Evolutionary conservation across 805 yeast genomes (phyloP).

Genomic region (Ogataea methanolica): DNA sequence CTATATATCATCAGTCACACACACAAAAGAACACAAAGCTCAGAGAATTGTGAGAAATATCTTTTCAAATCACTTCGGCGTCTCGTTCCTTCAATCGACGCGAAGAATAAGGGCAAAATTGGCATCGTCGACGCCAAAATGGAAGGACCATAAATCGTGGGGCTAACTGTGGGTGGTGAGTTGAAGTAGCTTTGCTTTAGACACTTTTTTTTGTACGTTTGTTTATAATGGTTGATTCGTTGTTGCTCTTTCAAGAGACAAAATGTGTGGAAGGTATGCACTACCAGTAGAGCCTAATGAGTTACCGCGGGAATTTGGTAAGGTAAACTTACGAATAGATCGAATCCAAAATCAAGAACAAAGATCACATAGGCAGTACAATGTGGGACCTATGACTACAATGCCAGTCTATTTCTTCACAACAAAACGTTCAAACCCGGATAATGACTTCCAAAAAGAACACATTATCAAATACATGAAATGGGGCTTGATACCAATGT

Average conservation of each 20-base stretch:
- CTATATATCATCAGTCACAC: too few relatives aligned
- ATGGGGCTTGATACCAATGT: slow-evolving; percentile 76
- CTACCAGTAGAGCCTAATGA: slow-evolving; percentile 36
- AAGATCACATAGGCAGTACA: slow-evolving; percentile 39
- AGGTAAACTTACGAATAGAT: slow-evolving; percentile 23
- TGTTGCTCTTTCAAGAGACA: background rate
- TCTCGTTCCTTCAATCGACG: too few relatives aligned
- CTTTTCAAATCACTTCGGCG: too few relatives aligned
- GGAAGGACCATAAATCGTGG: too few relatives aligned
- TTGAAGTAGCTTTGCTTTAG: too few relatives aligned
- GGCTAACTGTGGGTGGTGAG: too few relatives aligned
- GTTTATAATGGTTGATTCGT: background rate
- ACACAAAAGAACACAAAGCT: too few relatives aligned
- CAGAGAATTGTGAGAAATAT: too few relatives aligned
- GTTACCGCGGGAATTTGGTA: slow-evolving; percentile 35
- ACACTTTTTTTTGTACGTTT: background rate
- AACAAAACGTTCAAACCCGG: slow-evolving; percentile 2
- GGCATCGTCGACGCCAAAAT: too few relatives aligned
- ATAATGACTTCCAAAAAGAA: background rate
- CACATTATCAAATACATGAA: slow-evolving; percentile 49
- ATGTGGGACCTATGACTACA: slow-evolving; percentile 56
- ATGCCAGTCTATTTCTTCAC: slow-evolving; percentile 38
- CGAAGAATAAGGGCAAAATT: too few relatives aligned
- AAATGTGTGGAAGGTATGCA: slow-evolving; percentile 35
- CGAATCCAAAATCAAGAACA: slow-evolving; percentile 15